Conservation (phyloP, 129 eudicot species). For the Ambrosia trifida region DNA sequence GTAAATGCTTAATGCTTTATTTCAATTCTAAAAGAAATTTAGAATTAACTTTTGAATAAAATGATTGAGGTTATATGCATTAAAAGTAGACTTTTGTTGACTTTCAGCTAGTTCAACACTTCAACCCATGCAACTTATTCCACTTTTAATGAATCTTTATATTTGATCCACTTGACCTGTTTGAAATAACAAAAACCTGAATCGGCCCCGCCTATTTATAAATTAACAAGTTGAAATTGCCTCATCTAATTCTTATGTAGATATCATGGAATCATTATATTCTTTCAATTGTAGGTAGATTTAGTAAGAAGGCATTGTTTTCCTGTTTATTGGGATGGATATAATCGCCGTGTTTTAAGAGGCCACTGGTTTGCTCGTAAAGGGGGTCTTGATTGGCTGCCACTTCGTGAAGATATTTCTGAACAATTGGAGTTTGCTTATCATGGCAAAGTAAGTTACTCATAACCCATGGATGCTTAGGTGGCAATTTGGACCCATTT, state of each 20-base stretch:
- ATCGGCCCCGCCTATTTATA: background rate
- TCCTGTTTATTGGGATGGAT: conserved; percentile 99
- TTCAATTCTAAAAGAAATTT: no score
- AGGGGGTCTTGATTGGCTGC: conserved; percentile 97
- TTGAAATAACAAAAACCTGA: background rate
- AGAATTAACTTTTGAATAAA: no score
- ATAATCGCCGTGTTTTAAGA: conserved; percentile 88
- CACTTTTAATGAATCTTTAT: background rate
- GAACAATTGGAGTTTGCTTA: conserved; percentile 98
- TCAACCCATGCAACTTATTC: no score
- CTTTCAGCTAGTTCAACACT: no score
- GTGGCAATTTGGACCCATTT: background rate
- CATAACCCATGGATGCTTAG: conserved; percentile 12
- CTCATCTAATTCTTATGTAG: conserved; percentile 15
- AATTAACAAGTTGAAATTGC: background rate
- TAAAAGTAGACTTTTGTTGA: no score
- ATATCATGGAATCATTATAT: conserved; percentile 13
- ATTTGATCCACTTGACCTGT: background rate
- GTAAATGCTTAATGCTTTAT: no score
- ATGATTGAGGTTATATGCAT: no score
- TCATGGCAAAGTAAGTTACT: conserved; percentile 56
- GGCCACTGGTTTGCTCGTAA: conserved; percentile 99
- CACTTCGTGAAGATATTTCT: conserved; percentile 94
- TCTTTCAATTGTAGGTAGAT: conserved; percentile 66
- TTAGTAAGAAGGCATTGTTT: conserved; percentile 82